A percentile compares a stretch with the other conserved stretches of the same genome.
Evolutionary conservation across 179 eudicot species (phyloP).

Genomic region (Silene coronaria): DNA sequence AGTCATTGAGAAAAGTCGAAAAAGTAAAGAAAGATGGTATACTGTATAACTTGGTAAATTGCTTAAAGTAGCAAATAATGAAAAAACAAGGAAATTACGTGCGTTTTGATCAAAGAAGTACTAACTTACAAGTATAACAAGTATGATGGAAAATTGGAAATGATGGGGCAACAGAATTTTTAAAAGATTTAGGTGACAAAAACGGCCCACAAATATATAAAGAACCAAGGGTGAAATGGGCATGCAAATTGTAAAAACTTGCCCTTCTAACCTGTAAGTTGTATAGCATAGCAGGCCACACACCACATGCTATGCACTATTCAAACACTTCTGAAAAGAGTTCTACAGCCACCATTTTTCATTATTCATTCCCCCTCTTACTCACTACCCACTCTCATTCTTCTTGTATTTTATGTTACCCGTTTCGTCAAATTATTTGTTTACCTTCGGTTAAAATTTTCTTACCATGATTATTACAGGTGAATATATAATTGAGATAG

Average conservation of each 20-base stretch:
- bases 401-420: not conserved
- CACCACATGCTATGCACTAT: conserved; percentile 25
- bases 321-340: conserved; percentile 2
- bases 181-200: too few species aligned
- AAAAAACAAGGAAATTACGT: conserved; percentile 9
- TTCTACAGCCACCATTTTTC: not conserved
- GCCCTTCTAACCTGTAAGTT: not conserved
- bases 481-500: too few species aligned
- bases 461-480: too few species aligned
- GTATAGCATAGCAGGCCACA: not conserved
- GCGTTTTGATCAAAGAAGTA: not conserved
- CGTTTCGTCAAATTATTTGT: too few species aligned
- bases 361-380: not conserved
- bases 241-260: conserved; percentile 17
- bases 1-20: not conserved
- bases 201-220: not conserved
- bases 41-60: not conserved
- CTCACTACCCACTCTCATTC: not conserved
- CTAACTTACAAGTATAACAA: not conserved
- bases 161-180: not conserved
- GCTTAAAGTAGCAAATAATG: not conserved
- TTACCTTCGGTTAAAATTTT: too few species aligned
- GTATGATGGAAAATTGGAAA: not conserved
- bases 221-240: conserved; percentile 8
- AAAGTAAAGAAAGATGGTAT: not conserved